A percentile compares a stretch with the other conserved stretches of the same genome.
Conservation (phyloP, 352 stramenopile species). For the Blastocystis sp. region DNA sequence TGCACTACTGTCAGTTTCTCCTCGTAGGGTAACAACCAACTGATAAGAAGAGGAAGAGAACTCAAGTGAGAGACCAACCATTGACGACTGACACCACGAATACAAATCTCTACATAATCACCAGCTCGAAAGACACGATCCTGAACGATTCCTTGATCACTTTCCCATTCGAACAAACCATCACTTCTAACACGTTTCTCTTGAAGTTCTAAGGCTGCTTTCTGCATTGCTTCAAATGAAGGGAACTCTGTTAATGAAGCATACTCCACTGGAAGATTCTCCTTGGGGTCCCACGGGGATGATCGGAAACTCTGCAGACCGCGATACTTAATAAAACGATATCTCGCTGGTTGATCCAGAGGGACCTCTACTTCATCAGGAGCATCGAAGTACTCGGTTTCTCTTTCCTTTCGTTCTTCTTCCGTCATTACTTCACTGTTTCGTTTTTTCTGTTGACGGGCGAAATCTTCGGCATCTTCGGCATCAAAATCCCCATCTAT, state of each 20-base stretch:
- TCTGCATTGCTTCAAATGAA: conserved; percentile 89
- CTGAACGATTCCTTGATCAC: not conserved
- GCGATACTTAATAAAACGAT: conserved; percentile 84
- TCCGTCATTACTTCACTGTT: conserved; percentile 72
- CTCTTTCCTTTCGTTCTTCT: conserved; percentile 82
- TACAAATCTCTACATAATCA: not conserved
- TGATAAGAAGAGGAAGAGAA: conserved; percentile 80
- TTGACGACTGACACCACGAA: not conserved
- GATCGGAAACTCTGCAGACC: conserved; percentile 92
- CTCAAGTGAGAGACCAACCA: not conserved
- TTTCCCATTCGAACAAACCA: not conserved
- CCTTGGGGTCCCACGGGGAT: conserved; percentile 93
- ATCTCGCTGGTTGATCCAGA: conserved; percentile 75
- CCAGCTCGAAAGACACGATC: conserved; percentile 1
- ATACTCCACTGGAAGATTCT: conserved; percentile 94
- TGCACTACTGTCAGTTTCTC: conserved; percentile 69
- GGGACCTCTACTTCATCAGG: conserved; percentile 87
- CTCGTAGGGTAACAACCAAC: conserved; percentile 80
- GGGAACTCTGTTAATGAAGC: conserved; percentile 91
- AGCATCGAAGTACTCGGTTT: conserved; percentile 87
- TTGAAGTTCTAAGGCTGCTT: conserved; percentile 79
- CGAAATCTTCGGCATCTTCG: conserved; percentile 68
- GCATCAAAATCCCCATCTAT: conserved; percentile 55
- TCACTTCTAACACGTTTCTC: conserved; percentile 59
- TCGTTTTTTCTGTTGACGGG: not conserved